Base-by-base conservation (phyloP, 345 rosid species). In the Citrus medica region DNA sequence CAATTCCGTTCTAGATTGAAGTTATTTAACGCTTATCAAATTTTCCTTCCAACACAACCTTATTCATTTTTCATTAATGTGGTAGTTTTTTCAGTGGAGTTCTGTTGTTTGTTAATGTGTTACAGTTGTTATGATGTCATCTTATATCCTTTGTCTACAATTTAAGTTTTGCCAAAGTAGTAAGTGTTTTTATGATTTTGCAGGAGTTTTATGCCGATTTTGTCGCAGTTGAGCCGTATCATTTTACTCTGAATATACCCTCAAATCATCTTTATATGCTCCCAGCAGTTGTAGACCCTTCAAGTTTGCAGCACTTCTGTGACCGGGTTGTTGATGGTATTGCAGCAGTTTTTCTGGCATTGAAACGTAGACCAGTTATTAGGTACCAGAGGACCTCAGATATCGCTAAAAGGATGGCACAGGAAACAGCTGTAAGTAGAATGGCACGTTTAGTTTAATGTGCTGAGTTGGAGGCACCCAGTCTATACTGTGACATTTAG, bases 201-300 rank as follows among this genome's bases (percentile, higher is more conserved):
- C 92, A 94, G 99, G 99, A 96, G 86, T 92, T 83, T 76, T 96
- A 91, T 88, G 98, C 97, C 74, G 99, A 96, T 84, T 96, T 96
- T 85, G 90, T 94, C 77, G 91, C 98, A 3, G 59, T 84, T 78
- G 98, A 96, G 82, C 92, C 98, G 42, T 92, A 81, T 82, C 99
- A 96, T 81, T 92, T 96, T 86, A 87, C 98, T 13, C 83, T 96
- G 82, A 96, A 91, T 80, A 85, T 92, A 81, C 88, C 97, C 48
- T 83, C 94, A 75, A 96, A 91, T 82, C 94, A 91, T 74, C 81
- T 89, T 16, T 96, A 91, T 84, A 92, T 96, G 98, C 91, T 96
- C 69, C 99, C 99, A 59, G 98, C 99, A 14, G 99, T 92, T 79
- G 87, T 92, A 22, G 99, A 96, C 84, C 99, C 99, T 74, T 85